A percentile compares a stretch with the other conserved stretches of the same genome.
phyloP scores from a whole-genome alignment of 2,329 filamentous ascomycete genomes.

The Lecanicillium sp. region DNA sequence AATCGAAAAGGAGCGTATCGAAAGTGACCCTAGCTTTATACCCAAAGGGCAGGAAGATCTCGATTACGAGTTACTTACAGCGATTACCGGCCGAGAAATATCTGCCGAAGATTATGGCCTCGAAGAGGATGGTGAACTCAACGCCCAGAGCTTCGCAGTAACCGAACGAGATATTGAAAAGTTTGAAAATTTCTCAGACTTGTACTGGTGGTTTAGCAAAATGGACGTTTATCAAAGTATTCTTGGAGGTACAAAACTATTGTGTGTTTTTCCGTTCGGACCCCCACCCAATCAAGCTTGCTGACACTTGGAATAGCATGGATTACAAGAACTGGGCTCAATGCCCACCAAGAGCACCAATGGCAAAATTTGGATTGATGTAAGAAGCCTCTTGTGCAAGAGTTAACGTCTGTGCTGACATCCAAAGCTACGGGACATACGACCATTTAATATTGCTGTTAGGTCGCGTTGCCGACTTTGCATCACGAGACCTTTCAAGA shows the following conservation, averaged over 20 bases:
- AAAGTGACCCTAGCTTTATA: slow-evolving; percentile 2
- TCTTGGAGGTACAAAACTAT: slow-evolving; percentile 72
- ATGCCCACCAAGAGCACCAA: slow-evolving; percentile 74
- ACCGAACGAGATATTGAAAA: slow-evolving; percentile 62
- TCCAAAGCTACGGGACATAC: slow-evolving; percentile 67
- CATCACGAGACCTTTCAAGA: slow-evolving; percentile 64
- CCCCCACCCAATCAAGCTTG: not conserved
- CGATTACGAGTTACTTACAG: slow-evolving; percentile 31
- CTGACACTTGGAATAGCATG: slow-evolving; percentile 44
- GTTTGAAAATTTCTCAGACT: slow-evolving; percentile 73
- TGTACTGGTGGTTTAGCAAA: slow-evolving; percentile 95
- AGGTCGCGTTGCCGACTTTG: slow-evolving; percentile 71
- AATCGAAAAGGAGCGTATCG: slow-evolving; percentile 10
- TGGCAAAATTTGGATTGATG: slow-evolving; percentile 68
- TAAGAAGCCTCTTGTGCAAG: slow-evolving; percentile 27
- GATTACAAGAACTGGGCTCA: slow-evolving; percentile 76
- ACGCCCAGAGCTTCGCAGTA: slow-evolving; percentile 13
- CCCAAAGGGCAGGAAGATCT: slow-evolving; percentile 27
- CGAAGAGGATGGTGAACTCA: slow-evolving; percentile 17
- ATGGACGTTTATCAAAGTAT: slow-evolving; percentile 91
- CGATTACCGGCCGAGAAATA: slow-evolving; percentile 31
- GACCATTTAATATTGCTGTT: slow-evolving; percentile 82
- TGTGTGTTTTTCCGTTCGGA: slow-evolving; percentile 50
- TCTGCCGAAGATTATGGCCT: slow-evolving; percentile 30
- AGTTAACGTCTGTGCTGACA: not conserved